Conservation (phyloP, 805 yeast genomes). For the Cyberlindnera suaveolens region DNA sequence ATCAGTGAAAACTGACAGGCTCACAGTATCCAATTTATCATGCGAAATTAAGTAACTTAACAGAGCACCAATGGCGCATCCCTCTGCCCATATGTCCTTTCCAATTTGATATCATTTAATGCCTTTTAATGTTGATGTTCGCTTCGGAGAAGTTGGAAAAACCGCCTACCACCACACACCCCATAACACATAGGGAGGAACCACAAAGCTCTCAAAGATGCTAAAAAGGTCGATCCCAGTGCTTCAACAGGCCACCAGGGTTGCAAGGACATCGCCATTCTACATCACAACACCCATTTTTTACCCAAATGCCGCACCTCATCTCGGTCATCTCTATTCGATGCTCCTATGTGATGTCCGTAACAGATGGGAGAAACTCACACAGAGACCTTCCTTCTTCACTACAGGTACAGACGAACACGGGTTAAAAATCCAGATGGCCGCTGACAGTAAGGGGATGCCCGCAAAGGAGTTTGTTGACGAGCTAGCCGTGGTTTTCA, state of each 20-base stretch:
- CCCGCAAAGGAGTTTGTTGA: conserved; percentile 72
- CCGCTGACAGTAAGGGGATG: conserved; percentile 52
- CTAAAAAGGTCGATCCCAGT: conserved; percentile 5
- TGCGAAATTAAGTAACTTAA: too few relatives aligned
- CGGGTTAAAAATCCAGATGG: conserved; percentile 88
- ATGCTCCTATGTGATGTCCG: conserved; percentile 79
- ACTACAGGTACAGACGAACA: conserved; percentile 97
- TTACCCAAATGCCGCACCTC: conserved; percentile 94
- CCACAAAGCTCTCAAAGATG: conserved; percentile 1
- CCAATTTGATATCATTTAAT: too few relatives aligned
- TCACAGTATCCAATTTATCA: too few relatives aligned
- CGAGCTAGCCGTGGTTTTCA: conserved; percentile 56
- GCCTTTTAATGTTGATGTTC: too few relatives aligned
- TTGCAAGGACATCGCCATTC: neutral
- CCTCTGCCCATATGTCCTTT: too few relatives aligned
- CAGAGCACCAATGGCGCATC: too few relatives aligned
- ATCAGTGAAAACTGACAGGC: too few relatives aligned
- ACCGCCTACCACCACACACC: neutral
- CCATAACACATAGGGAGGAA: neutral
- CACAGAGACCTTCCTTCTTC: conserved; percentile 41
- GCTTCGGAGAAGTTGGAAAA: too few relatives aligned
- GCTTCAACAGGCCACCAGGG: conserved; percentile 1
- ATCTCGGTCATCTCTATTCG: conserved; percentile 87
- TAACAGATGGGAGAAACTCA: conserved; percentile 61
- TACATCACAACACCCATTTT: conserved; percentile 89